A percentile compares a stretch with the other conserved stretches of the same genome.
These are phyloP conservation scores for Inga oerstediana DNA, from an alignment of 306 rosid genomes.

Conservation along the genomic window DNA sequence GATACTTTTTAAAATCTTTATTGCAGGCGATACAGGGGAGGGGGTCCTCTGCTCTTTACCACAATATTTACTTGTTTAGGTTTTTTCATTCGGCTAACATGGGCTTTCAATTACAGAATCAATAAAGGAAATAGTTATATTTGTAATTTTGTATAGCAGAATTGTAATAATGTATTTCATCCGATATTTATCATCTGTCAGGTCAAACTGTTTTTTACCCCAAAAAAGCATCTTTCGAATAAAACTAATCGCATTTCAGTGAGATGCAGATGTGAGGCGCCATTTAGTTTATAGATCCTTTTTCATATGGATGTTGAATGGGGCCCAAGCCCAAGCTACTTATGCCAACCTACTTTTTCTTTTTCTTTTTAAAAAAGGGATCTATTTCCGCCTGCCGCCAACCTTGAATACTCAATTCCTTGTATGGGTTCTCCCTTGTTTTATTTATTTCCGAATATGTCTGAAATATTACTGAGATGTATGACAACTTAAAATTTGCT, in stretches of 20 bases:
- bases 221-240: background rate
- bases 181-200: background rate
- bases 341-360: background rate
- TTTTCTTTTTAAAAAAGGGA: no score
- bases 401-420: background rate
- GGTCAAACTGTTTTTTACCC: background rate
- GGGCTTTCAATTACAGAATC: background rate
- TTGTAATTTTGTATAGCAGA: background rate
- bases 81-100: constrained; percentile 34
- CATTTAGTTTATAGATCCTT: background rate
- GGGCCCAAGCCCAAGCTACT: no score
- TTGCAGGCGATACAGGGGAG: constrained; percentile 11
- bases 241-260: background rate
- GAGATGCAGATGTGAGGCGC: background rate
- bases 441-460: no score
- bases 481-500: background rate
- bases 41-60: constrained; percentile 22
- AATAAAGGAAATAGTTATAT: constrained; percentile 5
- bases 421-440: background rate
- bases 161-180: background rate
- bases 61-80: constrained; percentile 12
- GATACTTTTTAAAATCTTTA: constrained; percentile 6
- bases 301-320: no score
- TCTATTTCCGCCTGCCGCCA: background rate
- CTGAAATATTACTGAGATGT: no score